A percentile compares a stretch with the other conserved stretches of the same genome.
These are phyloP conservation scores for Diutina catenulata DNA, from an alignment of 1,139 yeast species.

Conservation along the genomic window DNA sequence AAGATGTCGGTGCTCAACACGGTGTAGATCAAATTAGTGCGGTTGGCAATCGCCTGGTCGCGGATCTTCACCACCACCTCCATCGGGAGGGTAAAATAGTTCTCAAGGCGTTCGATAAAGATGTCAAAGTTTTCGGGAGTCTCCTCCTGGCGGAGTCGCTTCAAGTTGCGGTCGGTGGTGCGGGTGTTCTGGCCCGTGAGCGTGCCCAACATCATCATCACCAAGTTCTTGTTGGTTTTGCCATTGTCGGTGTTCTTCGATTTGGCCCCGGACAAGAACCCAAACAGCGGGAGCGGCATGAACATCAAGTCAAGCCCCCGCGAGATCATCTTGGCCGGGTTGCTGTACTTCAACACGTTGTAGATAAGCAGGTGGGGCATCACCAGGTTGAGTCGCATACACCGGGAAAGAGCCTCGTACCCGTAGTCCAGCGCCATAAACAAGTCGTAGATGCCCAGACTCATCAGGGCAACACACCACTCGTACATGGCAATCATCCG, in stretches of 20 bases:
- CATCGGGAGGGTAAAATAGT: neutral
- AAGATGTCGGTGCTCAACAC: neutral
- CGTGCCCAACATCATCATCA: neutral
- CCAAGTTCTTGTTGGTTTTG: conserved; percentile 13
- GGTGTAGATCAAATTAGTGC: neutral
- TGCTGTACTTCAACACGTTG: conserved; percentile 67
- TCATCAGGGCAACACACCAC: neutral
- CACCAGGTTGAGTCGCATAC: conserved; percentile 54
- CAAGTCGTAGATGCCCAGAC: conserved; percentile 42
- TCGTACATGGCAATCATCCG: neutral
- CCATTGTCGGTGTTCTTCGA: conserved; percentile 13
- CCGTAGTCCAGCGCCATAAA: conserved; percentile 75
- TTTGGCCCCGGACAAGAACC: no score
- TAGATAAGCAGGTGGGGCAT: conserved; percentile 71
- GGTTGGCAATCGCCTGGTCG: neutral
- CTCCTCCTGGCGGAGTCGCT: conserved; percentile 15
- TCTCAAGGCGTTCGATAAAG: neutral
- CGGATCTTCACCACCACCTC: neutral
- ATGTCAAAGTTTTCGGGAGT: neutral
- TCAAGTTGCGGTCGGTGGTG: conserved; percentile 25
- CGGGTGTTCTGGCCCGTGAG: neutral
- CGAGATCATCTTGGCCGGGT: conserved; percentile 76
- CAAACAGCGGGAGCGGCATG: conserved; percentile 17
- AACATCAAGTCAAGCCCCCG: conserved; percentile 59
- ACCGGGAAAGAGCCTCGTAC: conserved; percentile 57